Base-by-base conservation (phyloP, 805 yeast genomes). In the Candida insectalens region DNA sequence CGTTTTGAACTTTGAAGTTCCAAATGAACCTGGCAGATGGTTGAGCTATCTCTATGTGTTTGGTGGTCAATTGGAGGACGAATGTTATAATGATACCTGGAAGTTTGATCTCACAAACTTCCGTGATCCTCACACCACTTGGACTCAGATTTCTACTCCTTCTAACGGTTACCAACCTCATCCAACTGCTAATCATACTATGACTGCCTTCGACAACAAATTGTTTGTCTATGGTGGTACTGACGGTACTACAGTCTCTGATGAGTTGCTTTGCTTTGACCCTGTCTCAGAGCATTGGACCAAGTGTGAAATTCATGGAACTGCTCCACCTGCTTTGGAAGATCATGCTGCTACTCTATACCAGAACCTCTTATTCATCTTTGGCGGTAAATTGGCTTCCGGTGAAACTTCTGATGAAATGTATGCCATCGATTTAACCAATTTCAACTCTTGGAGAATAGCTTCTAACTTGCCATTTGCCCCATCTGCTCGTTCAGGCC, bases 51-150 rank as follows among this genome's bases (percentile, higher is more conserved):
- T 92, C 31, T 92, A 78, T 55, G 66, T 92, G 4, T 92, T 85
- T 60, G 99, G 98, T 37, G 99, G 99, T 37, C 96, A 89, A 57
- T 70, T 88, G 42, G 77, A 71, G 43, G 92, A 87, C 54, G 75
- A 75, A 13, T 71, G 70, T 45, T 88, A 83, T 58, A 78, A 80
- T 54, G 97, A 92, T 55, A 59, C 89, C 49, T 79, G 81, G 63
- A 75, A 74, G 39, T 92, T 85, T 58, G 96, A 92, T 55, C 66
- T 89, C 43, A 81, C 92, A 22, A 74, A 85, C 13, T 83, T 89
- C 60, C 74, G 94, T 47, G 74, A 81, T 42, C 82, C 94, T 13
- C 74, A 73, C 41, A 85, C 95, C 2, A 72, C 72, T 37, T 89
- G 98, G 98, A 82, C 79, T 45, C 64, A 71, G 46, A 65, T 85